Evolutionary conservation across 2,329 filamentous ascomycete species (phyloP), one percentile per base, ranked within the genome.

Genomic region (Colletotrichum cuscutae): DNA sequence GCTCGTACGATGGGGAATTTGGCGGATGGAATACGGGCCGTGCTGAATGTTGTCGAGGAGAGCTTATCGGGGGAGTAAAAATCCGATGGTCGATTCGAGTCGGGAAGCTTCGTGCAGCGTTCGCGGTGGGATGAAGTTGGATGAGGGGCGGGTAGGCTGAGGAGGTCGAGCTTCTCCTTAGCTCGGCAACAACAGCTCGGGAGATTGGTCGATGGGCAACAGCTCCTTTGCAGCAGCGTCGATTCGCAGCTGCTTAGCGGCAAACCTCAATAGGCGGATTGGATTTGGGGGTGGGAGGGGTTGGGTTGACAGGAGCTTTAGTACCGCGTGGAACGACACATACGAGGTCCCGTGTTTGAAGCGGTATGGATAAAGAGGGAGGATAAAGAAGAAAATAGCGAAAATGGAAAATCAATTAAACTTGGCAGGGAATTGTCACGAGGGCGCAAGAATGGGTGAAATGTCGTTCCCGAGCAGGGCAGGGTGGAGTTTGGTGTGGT

Each of bases 391-490:
- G 42, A 30, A 24, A 32, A 52, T 62, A 35, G 56, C 61, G 46
- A 59, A 42, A 46, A 53, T 56, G 26, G 52, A 54, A 49, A 22
- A 63, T 22, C 46, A 57, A 62, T 56, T 54, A 62, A 64, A n/a
- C 24, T 37, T 49, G 58, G 49, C 42, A 58, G 63, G 71, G 60
- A 72, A 72, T 64, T 75, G 72, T 68, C 62, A 58, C 35, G 56
- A 74, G 68, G 64, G 59, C 71, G 58, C 54, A 66, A 68, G 65
- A 65, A 74, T 69, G 65, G 64, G 65, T 42, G 66, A 70, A 70
- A 72, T 66, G 60, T 70, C 70, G 60, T 70, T 72, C 66, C 70
- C 49, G 70, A 63, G 61, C 62, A 54, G 62, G 52, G 49, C 52
- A 32, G 32, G 70, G 70, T 69, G 66, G 60, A 70, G 70, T 70